Base-by-base conservation (phyloP, 2,329 filamentous ascomycete genomes). In the Aspergillus latus region DNA sequence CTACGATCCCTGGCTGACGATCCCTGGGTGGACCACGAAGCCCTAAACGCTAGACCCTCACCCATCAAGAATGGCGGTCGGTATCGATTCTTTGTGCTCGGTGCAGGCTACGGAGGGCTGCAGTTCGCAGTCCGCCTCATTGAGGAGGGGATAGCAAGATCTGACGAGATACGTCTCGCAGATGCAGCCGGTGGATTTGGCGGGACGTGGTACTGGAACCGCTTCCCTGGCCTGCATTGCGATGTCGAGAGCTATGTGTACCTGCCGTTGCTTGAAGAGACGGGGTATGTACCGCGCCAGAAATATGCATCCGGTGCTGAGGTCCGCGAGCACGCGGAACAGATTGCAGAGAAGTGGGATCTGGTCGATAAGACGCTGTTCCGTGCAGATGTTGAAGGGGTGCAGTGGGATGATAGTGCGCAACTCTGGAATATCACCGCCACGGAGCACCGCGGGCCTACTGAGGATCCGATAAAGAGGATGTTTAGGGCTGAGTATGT, bases 211-310 rank as follows among this genome's bases (percentile, higher is more conserved):
- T 80, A 78, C 58, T 80, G 75, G 74, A 80, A 81, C 50, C 68
- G 75, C 4, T 81, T 80, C 56, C 78, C 78, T 4, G 78, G 79
- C 1, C 59, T 78, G 3, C 71, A 69, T 64, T 86, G 83, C 65
- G 84, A 87, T 62, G 70, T 84, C 1, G 84, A 87, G 68, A 77
- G 76, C 52, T 84, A 81, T 28, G 42, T 52, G 13, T 61, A 62
- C 32, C 30, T 62, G 43, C 61, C 61, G 4, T 47, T 46, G 30
- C 57, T 53, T 21, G 62, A 55, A 4, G 52, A 63, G n/a, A 63
- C 59, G 4, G 61, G 57, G 1, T 61, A 58, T 34, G 46, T 59
- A 4, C 61, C 61, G 0, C 43, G 13, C 13, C 13, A 53, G 1
- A 48, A 52, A n/a, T 63, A 58, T 36, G 47, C 48, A 1, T 52